Percentiles rank a stretch among this genome's conserved stretches.
These are phyloP conservation scores for Trypanosoma boissoni DNA, from an alignment of 208 protist species.

Conservation along the genomic window DNA sequence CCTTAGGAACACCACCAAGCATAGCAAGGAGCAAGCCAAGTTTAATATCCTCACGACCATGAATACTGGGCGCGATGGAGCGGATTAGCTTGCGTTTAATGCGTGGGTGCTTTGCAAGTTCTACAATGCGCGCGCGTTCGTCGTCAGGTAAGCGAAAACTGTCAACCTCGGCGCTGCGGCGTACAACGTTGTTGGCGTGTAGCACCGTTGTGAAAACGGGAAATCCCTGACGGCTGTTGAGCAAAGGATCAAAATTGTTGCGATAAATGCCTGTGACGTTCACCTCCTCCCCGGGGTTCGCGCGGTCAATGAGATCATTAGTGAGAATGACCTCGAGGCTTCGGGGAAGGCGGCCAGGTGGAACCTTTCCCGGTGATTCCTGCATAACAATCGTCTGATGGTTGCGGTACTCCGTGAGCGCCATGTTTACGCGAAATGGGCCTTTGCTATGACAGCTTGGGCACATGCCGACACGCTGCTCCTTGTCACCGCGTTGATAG, in stretches of 20 bases:
- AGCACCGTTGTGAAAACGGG: conserved; percentile 99
- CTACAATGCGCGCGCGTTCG: conserved; percentile 80
- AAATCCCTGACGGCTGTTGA: conserved; percentile 98
- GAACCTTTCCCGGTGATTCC: conserved; percentile 98
- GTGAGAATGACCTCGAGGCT: conserved; percentile 98
- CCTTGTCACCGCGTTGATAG: conserved; percentile 85
- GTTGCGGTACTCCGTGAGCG: conserved; percentile 98
- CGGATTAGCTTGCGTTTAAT: conserved; percentile 91
- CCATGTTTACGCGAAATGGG: conserved; percentile 95
- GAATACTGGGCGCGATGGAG: conserved; percentile 99
- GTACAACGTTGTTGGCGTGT: conserved; percentile 97
- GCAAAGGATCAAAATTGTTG: conserved; percentile 97
- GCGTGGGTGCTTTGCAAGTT: conserved; percentile 89
- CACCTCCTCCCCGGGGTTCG: conserved; percentile 97
- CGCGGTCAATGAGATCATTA: conserved; percentile 98
- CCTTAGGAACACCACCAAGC: conserved; percentile 96
- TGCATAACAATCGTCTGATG: conserved; percentile 98
- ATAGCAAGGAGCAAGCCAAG: conserved; percentile 96
- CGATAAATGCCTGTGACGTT: conserved; percentile 98
- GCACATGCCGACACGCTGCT: conserved; percentile 86
- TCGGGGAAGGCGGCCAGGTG: conserved; percentile 96
- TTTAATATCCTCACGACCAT: conserved; percentile 99
- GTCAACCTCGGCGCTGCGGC: conserved; percentile 86
- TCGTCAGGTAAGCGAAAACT: conserved; percentile 88
- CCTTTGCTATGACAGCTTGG: conserved; percentile 92